Percentiles rank a stretch among this genome's conserved stretches.
These are phyloP conservation scores for Dendrobium nobile DNA, from an alignment of 106 monocot species.

Conservation along the genomic window DNA sequence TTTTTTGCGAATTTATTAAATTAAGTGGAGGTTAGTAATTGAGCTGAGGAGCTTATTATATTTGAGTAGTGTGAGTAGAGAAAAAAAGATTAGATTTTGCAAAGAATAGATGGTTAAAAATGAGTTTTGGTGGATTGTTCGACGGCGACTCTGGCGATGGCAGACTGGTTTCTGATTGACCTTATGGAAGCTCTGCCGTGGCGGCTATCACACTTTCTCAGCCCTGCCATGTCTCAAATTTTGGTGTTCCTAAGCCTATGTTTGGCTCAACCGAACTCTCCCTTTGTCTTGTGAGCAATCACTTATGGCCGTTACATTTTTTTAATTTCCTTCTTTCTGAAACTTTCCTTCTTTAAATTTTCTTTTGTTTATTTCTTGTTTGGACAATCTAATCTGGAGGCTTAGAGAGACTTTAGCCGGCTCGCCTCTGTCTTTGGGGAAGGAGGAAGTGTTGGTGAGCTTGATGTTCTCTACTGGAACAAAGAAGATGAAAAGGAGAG, in stretches of 20 bases:
- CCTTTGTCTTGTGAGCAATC: constrained; percentile 23
- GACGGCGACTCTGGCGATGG: not conserved
- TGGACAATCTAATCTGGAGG: constrained; percentile 11
- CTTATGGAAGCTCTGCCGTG: not conserved
- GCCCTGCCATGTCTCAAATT: constrained; percentile 1
- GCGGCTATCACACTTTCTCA: not conserved
- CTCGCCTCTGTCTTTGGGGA: not conserved
- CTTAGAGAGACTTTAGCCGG: not conserved
- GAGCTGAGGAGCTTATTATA: not conserved
- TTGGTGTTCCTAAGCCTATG: constrained; percentile 22
- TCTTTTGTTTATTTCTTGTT: not conserved
- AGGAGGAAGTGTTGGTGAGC: not conserved
- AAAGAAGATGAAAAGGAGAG: constrained; percentile 75
- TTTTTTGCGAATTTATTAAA: not conserved
- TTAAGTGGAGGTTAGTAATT: not conserved
- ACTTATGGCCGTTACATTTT: not conserved
- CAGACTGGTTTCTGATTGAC: not conserved
- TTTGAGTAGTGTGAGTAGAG: not conserved
- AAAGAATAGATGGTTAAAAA: not conserved
- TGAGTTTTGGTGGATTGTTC: constrained; percentile 14
- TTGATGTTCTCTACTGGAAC: constrained; percentile 3
- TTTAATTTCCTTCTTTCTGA: not conserved
- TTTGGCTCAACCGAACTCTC: constrained; percentile 53
- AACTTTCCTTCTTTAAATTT: not conserved
- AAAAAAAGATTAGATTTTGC: no score